Evolutionary conservation across 2,329 filamentous ascomycete species (phyloP).

Genomic region (Talaromyces marneffei): DNA sequence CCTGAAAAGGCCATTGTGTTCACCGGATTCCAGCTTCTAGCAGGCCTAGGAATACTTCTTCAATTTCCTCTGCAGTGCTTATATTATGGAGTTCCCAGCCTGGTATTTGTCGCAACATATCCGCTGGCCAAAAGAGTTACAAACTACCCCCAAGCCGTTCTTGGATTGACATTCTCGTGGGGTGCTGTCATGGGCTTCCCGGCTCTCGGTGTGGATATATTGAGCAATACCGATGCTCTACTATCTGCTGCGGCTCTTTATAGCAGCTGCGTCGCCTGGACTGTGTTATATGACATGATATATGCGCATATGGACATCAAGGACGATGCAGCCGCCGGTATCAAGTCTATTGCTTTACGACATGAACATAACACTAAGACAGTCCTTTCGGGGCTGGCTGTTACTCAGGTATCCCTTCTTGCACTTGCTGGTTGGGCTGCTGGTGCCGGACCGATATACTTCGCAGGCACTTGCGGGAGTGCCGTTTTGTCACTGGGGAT

Average conservation of each 20-base stretch:
- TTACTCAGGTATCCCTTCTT: conserved; percentile 39
- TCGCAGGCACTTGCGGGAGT: conserved; percentile 53
- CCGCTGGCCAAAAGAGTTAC: conserved; percentile 50
- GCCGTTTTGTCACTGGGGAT: conserved; percentile 49
- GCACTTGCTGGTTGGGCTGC: conserved; percentile 41
- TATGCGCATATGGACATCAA: conserved; percentile 50
- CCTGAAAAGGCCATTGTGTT: conserved; percentile 41
- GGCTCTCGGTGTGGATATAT: conserved; percentile 41
- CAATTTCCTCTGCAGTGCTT: conserved; percentile 40
- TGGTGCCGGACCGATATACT: conserved; percentile 55
- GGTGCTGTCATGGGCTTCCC: conserved; percentile 46
- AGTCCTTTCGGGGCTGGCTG: conserved; percentile 38
- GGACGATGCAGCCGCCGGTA: conserved; percentile 46
- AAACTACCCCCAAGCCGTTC: conserved; percentile 48
- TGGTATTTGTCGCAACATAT: conserved; percentile 44
- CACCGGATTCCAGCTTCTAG: conserved; percentile 39
- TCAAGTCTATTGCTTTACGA: conserved; percentile 47
- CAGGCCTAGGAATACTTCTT: conserved; percentile 39
- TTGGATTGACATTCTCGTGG: conserved; percentile 49
- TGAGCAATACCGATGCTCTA: conserved; percentile 33
- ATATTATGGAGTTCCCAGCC: conserved; percentile 40
- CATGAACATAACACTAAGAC: conserved; percentile 44
- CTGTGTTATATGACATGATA: conserved; percentile 47
- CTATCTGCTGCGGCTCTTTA: conserved; percentile 40
- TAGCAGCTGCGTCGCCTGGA: conserved; percentile 45